phyloP scores from a whole-genome alignment of 73 alveolate species.

The Paramecium sexaurelia region DNA sequence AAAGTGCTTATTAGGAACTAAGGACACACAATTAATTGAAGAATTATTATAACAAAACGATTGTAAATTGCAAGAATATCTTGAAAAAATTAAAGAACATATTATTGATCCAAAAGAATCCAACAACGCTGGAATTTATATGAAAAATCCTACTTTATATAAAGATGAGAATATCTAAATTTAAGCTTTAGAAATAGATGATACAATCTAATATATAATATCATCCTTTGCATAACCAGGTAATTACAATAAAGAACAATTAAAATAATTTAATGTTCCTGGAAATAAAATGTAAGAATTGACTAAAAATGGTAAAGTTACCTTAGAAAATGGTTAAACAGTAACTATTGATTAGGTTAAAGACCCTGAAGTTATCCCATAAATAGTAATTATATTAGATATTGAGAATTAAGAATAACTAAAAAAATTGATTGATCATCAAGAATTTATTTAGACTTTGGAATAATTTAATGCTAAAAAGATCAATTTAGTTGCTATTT shows the following conservation, averaged over 20 bases:
- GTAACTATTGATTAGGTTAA: background rate
- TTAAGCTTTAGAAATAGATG: background rate
- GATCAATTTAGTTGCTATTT: background rate
- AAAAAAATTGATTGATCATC: background rate
- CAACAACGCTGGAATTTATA: background rate
- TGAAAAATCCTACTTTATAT: background rate
- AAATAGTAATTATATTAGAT: background rate
- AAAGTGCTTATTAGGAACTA: background rate
- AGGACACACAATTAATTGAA: background rate
- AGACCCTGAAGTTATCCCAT: background rate
- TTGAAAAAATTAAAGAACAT: slow-evolving; percentile 47
- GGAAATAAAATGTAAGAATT: background rate
- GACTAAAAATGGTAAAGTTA: background rate
- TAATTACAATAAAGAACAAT: background rate
- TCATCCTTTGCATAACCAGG: background rate
- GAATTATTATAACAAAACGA: background rate
- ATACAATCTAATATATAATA: background rate
- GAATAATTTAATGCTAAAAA: background rate
- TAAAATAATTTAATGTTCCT: background rate
- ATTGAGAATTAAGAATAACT: background rate
- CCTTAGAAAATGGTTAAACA: background rate
- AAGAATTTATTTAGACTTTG: background rate
- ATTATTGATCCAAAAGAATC: slow-evolving; percentile 35
- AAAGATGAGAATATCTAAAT: background rate
- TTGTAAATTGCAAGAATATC: background rate